phyloP scores from a whole-genome alignment of 1,284 basidiomycete species.

The Agroathelia rolfsii region DNA sequence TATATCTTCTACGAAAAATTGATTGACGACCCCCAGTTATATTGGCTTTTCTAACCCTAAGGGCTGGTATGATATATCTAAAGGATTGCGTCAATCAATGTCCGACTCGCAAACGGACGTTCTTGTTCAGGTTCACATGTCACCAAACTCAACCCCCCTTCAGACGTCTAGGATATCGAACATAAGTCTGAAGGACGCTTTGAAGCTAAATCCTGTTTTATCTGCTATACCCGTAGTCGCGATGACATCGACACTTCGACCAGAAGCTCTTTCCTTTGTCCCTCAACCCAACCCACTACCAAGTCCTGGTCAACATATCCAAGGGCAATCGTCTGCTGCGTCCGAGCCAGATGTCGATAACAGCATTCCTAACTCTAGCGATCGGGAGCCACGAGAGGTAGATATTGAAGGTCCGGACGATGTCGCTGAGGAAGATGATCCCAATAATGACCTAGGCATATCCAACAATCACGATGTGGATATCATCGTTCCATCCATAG shows the following conservation, averaged over 20 bases:
- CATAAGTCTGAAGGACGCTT: no score
- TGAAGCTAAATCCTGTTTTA: no score
- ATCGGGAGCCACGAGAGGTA: constrained; percentile 8
- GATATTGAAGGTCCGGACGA: constrained; percentile 11
- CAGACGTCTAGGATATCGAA: constrained; percentile 16
- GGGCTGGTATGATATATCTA: constrained; percentile 24
- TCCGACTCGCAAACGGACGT: constrained; percentile 24
- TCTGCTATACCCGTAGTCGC: constrained; percentile 22
- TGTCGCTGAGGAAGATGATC: constrained; percentile 15
- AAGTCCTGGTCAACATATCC: no score
- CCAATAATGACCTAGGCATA: constrained; percentile 13
- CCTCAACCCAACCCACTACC: constrained; percentile 10
- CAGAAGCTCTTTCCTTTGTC: constrained; percentile 15
- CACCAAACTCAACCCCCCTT: constrained; percentile 5
- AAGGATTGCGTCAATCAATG: constrained; percentile 20
- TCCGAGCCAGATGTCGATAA: constrained; percentile 1
- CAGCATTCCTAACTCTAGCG: not conserved
- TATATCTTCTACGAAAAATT: not conserved
- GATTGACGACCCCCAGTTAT: constrained; percentile 22
- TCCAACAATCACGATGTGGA: no score
- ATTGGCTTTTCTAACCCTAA: constrained; percentile 20
- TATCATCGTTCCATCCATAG: no score
- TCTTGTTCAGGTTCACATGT: constrained; percentile 28
- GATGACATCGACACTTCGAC: constrained; percentile 18
- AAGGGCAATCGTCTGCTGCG: not conserved